Base-by-base conservation (phyloP, 805 yeast genomes). In the Debaryomyces castellii region DNA sequence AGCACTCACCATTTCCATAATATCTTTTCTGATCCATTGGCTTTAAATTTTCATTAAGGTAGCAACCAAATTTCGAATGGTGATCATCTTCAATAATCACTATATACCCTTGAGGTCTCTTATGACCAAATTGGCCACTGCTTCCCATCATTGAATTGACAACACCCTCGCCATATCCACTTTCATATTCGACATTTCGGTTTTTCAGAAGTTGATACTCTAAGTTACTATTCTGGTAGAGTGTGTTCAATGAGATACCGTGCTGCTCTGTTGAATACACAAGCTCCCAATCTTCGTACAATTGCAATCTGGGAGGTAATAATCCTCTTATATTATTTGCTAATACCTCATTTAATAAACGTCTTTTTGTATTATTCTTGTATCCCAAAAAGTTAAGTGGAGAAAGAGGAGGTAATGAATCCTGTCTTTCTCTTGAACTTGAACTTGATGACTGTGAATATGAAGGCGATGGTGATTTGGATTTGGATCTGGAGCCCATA, bases 1-100 rank as follows among this genome's bases (percentile, higher is more conserved):
- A 91, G 59, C 98, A 90, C 63, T 92, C 97, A 0, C 97, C 97
- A 66, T 91, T 91, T 0, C 99, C 99, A 55, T 84, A 87, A 66
- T 83, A 92, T 46, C 88, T 74, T 55, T 80, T 81, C 40, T 79
- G 78, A 41, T 88, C 95, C 46, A 83, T 78, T 1, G 90, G 85
- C 47, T 78, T 82, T 47, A 87, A 74, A 44, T 78, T 73, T 53
- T 88, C 96, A 62, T 89, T 89, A 40, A 83, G 53, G 61, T 81
- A 91, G 11, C 89, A 85, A 0, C 97, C 97, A 68, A 91, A 90
- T 36, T 80, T 64, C 22, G 80, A 77, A 45, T 80, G 80, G 16
- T 74, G 66, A 11, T 75, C 68, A 59, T 94, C 98, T 59, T 76
- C 76, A 4, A 94, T 73, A 3, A 86, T 78, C 45, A 94, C 52